These are phyloP conservation scores for Penicillium fimorum DNA, from an alignment of 495 filamentous ascomycete genomes.

Conservation along the genomic window DNA sequence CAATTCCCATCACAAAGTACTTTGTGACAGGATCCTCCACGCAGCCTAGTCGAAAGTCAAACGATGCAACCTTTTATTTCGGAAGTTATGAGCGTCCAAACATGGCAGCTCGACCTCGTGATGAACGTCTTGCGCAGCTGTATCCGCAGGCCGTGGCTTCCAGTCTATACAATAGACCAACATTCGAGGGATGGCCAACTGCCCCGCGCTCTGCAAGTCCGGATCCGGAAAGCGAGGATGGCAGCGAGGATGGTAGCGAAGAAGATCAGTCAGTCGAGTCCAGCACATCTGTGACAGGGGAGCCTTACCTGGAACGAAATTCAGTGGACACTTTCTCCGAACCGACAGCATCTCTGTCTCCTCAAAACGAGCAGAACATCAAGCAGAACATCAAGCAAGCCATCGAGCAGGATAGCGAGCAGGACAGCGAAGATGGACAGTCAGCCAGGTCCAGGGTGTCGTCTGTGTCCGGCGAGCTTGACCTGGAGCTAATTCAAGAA, in stretches of 20 bases:
- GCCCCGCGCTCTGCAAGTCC: constrained; percentile 1
- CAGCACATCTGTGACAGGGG: neutral
- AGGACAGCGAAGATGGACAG: neutral
- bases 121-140: neutral
- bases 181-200: neutral
- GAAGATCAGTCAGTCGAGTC: neutral
- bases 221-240: neutral
- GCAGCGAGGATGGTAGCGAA: neutral
- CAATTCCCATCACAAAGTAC: neutral
- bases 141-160: neutral
- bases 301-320: neutral
- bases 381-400: neutral
- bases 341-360: neutral
- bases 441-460: neutral
- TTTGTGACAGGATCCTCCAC: neutral
- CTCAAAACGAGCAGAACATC: constrained; percentile 4
- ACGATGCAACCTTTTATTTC: neutral
- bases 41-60: neutral
- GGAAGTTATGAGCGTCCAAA: constrained; percentile 15
- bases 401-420: neutral
- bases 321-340: neutral
- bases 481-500: neutral
- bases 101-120: constrained; percentile 5
- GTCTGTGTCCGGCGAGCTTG: neutral
- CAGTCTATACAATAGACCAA: neutral